Percentiles rank a stretch among this genome's conserved stretches.
Conservation (phyloP, 176 grass and related monocot genomes). For the Alopecurus myosuroides region DNA sequence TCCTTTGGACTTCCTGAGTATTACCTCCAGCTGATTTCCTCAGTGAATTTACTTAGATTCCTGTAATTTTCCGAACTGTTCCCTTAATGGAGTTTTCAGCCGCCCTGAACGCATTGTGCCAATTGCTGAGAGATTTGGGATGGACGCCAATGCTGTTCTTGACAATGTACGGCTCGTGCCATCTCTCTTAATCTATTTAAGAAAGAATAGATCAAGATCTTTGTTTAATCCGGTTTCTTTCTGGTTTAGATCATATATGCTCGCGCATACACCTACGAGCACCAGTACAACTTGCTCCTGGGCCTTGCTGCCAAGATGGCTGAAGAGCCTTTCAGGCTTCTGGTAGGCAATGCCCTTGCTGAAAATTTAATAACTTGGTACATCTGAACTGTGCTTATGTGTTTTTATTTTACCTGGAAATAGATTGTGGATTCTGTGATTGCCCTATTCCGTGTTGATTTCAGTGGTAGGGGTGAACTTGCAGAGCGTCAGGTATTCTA, state of each 20-base stretch:
- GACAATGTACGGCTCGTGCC: conserved; percentile 60
- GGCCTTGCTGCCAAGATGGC: conserved; percentile 95
- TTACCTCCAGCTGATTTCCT: not conserved
- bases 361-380: not conserved
- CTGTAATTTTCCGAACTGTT: conserved; percentile 7
- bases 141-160: conserved; percentile 79
- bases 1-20: conserved; percentile 25
- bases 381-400: conserved; percentile 14
- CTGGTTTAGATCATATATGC: conserved; percentile 83
- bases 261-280: conserved; percentile 95
- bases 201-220: not conserved
- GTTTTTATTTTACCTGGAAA: not conserved
- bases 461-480: conserved; percentile 81
- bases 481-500: conserved; percentile 68
- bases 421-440: conserved; percentile 93
- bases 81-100: conserved; percentile 52
- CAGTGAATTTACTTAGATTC: conserved; percentile 1
- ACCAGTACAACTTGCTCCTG: conserved; percentile 87
- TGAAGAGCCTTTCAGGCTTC: conserved; percentile 84
- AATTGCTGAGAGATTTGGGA: conserved; percentile 94
- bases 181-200: conserved; percentile 25
- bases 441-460: conserved; percentile 78
- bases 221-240: conserved; percentile 13
- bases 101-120: conserved; percentile 88
- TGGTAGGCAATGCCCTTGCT: conserved; percentile 28